These are phyloP conservation scores for Alternaria dauci DNA, from an alignment of 2,329 filamentous ascomycete genomes.

Conservation along the genomic window DNA sequence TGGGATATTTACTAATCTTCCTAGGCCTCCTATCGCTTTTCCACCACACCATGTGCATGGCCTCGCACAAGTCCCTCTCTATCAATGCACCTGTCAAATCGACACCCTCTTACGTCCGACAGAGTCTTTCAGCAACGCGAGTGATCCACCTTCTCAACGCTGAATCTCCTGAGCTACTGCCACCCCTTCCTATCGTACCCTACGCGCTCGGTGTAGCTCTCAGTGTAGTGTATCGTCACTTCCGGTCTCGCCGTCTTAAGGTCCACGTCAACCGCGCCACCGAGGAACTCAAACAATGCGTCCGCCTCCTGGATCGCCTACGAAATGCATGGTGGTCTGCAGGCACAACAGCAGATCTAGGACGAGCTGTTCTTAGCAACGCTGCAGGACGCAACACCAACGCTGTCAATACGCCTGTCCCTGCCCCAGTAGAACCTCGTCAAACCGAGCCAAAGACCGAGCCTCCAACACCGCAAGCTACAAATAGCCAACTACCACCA, in stretches of 20 bases:
- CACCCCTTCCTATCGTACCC: constrained; percentile 63
- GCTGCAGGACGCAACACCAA: constrained; percentile 49
- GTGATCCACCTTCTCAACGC: constrained; percentile 62
- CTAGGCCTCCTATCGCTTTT: constrained; percentile 63
- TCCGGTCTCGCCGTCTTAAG: constrained; percentile 61
- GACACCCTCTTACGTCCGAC: constrained; percentile 62
- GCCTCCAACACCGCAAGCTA: constrained; percentile 26
- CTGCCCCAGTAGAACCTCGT: constrained; percentile 30
- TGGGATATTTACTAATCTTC: constrained; percentile 25
- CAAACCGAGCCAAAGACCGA: constrained; percentile 31
- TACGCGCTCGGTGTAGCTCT: constrained; percentile 65
- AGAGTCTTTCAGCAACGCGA: constrained; percentile 64
- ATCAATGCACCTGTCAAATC: constrained; percentile 57
- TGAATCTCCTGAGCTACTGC: constrained; percentile 56
- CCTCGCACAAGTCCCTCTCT: constrained; percentile 61
- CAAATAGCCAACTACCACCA: constrained; percentile 22
- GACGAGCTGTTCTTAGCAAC: constrained; percentile 50
- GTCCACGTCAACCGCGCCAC: constrained; percentile 58
- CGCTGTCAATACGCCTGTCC: constrained; percentile 45
- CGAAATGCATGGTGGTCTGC: constrained; percentile 57
- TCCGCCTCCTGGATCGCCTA: constrained; percentile 54
- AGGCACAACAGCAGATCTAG: constrained; percentile 56
- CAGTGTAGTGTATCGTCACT: constrained; percentile 65
- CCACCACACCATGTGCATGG: constrained; percentile 65
- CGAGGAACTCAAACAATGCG: constrained; percentile 56